phyloP scores from a whole-genome alignment of 106 monocot species.

The Platanthera zijinensis region DNA sequence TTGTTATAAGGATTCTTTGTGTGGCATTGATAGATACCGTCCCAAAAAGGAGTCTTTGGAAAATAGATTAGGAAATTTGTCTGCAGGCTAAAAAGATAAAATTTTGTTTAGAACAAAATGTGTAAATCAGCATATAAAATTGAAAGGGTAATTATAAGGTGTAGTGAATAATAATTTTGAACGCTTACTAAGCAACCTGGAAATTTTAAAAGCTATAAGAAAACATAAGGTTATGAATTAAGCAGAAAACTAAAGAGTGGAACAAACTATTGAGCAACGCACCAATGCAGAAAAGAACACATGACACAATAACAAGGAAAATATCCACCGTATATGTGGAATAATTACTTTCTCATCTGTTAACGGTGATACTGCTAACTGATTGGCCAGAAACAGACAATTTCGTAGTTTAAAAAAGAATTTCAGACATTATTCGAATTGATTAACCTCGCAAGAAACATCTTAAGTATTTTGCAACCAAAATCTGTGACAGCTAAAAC shows the following conservation, averaged over 20 bases:
- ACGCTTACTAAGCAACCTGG: not conserved
- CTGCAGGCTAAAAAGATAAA: constrained; percentile 6
- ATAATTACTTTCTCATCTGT: not conserved
- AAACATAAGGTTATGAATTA: not conserved
- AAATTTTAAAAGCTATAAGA: not conserved
- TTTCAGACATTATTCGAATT: not conserved
- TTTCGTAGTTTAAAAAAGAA: not conserved
- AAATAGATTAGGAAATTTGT: constrained; percentile 11
- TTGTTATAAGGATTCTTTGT: not conserved
- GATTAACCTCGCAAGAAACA: not conserved
- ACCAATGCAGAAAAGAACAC: not conserved
- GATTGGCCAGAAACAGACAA: not conserved
- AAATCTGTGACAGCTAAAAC: not conserved
- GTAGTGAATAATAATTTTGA: not conserved
- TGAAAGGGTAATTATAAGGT: not conserved
- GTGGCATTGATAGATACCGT: not conserved
- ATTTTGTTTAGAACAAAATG: not conserved
- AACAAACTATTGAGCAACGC: not conserved
- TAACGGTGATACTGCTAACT: not conserved
- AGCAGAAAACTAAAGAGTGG: not conserved
- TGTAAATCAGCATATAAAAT: not conserved
- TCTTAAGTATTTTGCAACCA: not conserved
- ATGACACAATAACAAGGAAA: not conserved
- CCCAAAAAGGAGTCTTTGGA: constrained; percentile 5
- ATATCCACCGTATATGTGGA: not conserved